phyloP scores from a whole-genome alignment of 2,329 filamentous ascomycete genomes.

The Ophiostoma sp. region DNA sequence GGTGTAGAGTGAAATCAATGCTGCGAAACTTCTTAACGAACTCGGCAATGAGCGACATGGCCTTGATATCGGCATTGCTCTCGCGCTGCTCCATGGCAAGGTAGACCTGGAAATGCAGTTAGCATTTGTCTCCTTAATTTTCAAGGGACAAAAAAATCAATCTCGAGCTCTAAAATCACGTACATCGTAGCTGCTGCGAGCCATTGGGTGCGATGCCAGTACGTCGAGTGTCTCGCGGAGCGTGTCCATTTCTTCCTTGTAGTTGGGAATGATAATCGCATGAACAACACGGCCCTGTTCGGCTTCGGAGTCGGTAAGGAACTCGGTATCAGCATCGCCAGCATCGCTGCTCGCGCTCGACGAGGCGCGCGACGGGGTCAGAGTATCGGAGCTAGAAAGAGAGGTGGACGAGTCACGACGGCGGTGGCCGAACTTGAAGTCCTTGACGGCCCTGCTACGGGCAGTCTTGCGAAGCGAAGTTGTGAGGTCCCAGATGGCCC shows the following conservation, averaged over 20 bases:
- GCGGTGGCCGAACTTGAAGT: conserved; percentile 48
- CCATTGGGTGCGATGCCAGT: conserved; percentile 65
- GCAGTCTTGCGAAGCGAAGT: conserved; percentile 49
- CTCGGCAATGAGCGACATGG: conserved; percentile 59
- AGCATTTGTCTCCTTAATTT: not conserved
- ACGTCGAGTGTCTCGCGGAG: conserved; percentile 69
- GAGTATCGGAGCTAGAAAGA: conserved; percentile 57
- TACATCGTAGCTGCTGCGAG: conserved; percentile 67
- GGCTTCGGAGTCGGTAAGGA: conserved; percentile 46
- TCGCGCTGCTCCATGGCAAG: conserved; percentile 74
- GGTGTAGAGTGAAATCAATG: conserved; percentile 68
- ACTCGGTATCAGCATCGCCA: conserved; percentile 51
- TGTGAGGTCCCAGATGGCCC: conserved; percentile 60
- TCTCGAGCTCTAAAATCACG: conserved; percentile 39
- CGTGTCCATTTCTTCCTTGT: conserved; percentile 70
- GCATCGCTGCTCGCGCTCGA: conserved; percentile 53
- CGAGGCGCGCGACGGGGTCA: conserved; percentile 50
- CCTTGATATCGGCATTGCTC: conserved; percentile 60
- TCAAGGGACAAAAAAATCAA: not conserved
- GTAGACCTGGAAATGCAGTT: conserved; percentile 54
- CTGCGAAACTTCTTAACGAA: conserved; percentile 66
- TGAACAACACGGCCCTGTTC: conserved; percentile 56
- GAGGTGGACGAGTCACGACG: conserved; percentile 57
- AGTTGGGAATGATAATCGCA: conserved; percentile 70
- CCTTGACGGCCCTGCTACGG: conserved; percentile 47